Evolutionary conservation across 495 filamentous ascomycete species (phyloP).

Genomic region (Tuber brumale): DNA sequence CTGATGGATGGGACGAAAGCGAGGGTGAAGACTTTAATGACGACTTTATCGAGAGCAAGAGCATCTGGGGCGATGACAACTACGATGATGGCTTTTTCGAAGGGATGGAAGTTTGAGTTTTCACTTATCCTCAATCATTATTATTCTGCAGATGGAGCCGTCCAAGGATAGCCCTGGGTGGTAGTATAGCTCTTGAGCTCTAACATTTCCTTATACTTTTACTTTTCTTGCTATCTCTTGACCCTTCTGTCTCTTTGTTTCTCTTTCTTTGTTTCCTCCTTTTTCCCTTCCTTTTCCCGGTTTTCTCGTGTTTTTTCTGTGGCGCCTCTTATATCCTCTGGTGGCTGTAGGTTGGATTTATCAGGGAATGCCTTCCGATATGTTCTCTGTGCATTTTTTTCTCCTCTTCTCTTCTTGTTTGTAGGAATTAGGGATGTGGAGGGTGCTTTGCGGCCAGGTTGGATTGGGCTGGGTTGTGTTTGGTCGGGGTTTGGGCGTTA

Average conservation of each 20-base stretch:
- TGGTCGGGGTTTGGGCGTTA: conserved; percentile 18
- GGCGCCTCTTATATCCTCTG: background rate
- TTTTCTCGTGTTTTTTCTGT: background rate
- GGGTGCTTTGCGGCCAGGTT: conserved; percentile 6
- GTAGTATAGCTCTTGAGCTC: background rate
- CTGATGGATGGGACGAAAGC: conserved; percentile 37
- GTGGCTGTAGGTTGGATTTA: background rate
- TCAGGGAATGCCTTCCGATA: background rate
- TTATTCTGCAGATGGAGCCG: background rate
- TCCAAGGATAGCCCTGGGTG: background rate
- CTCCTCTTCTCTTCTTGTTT: background rate
- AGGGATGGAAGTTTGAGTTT: conserved; percentile 28
- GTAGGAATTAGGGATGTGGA: conserved; percentile 13
- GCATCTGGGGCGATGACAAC: conserved; percentile 47
- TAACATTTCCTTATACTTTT: background rate
- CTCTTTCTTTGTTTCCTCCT: background rate
- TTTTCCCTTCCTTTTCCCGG: background rate
- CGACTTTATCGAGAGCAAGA: conserved; percentile 46
- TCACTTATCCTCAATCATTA: background rate
- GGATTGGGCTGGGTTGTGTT: conserved; percentile 3
- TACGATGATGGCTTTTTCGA: conserved; percentile 34
- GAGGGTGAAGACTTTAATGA: conserved; percentile 43
- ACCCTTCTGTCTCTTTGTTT: background rate
- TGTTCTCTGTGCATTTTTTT: conserved; percentile 6
- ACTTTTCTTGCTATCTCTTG: background rate